A percentile compares a stretch with the other conserved stretches of the same genome.
phyloP scores from a whole-genome alignment of 1,139 yeast genomes.

The Nadsonia starkeyi-henricii region DNA sequence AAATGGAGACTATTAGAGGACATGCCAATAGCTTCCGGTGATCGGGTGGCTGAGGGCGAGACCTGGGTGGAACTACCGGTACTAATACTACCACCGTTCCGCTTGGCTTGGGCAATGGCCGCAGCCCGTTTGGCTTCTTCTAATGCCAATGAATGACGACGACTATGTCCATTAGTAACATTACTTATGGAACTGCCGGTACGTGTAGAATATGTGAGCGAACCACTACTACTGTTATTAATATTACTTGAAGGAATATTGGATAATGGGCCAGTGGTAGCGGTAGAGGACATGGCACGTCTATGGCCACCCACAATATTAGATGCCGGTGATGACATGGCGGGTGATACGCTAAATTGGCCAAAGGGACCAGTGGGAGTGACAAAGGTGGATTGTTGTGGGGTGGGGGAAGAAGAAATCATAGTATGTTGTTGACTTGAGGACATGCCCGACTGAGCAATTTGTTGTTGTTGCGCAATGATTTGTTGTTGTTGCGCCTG shows the following conservation, averaged over 20 bases:
- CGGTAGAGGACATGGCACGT: conserved; percentile 22
- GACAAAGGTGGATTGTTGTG: conserved; percentile 14
- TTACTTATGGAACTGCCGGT: conserved; percentile 27
- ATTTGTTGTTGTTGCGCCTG: conserved; percentile 89
- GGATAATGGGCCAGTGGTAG: conserved; percentile 7
- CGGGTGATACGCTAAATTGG: conserved; percentile 17
- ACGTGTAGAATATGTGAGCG: conserved; percentile 7
- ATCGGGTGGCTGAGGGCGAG: conserved; percentile 14
- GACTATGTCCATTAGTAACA: conserved; percentile 32
- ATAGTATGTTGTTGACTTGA: conserved; percentile 3
- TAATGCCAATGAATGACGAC: conserved; percentile 86
- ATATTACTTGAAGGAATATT: conserved; percentile 5
- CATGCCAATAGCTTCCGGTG: conserved; percentile 11
- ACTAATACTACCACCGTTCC: conserved; percentile 20
- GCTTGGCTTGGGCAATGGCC: conserved; percentile 62
- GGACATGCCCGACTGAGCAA: conserved; percentile 15
- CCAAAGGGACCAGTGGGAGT: conserved; percentile 19
- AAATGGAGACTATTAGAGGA: not conserved
- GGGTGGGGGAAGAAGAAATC: conserved; percentile 10
- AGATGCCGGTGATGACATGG: conserved; percentile 13
- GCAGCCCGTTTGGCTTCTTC: conserved; percentile 97
- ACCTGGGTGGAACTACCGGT: conserved; percentile 8
- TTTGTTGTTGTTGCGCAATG: conserved; percentile 50
- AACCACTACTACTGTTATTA: conserved; percentile 17
- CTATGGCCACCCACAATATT: conserved; percentile 16